phyloP scores from a whole-genome alignment of 1,284 basidiomycete species.

The Salmacisia buchloeana region DNA sequence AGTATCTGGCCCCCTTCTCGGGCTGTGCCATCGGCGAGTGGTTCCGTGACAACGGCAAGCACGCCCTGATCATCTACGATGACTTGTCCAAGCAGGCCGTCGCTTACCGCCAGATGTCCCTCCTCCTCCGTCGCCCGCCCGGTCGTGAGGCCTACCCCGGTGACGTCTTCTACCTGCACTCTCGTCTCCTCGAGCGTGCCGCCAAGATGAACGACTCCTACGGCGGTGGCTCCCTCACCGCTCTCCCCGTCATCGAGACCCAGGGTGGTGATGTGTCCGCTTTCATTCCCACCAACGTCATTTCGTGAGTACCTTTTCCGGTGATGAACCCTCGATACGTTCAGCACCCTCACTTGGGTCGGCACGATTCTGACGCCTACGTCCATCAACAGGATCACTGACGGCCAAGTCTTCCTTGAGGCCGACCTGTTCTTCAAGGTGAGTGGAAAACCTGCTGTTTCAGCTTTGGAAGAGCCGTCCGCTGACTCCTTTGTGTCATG shows the following conservation, averaged over 20 bases:
- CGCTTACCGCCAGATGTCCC: slow-evolving; percentile 99
- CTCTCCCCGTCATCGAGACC: slow-evolving; percentile 98
- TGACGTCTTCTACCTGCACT: slow-evolving; percentile 99
- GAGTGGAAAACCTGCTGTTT: too few relatives aligned
- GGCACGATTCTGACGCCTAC: too few relatives aligned
- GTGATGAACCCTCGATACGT: too few relatives aligned
- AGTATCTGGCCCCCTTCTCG: slow-evolving; percentile 99
- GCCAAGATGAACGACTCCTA: slow-evolving; percentile 99
- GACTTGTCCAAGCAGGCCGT: slow-evolving; percentile 99
- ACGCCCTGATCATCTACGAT: slow-evolving; percentile 95
- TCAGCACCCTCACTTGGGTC: too few relatives aligned
- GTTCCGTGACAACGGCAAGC: slow-evolving; percentile 99
- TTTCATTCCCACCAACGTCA: slow-evolving; percentile 56
- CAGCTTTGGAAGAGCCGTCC: background rate
- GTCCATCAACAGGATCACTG: slow-evolving; percentile 35
- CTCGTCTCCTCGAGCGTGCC: slow-evolving; percentile 97
- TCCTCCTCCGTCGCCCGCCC: slow-evolving; percentile 97
- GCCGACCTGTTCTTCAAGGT: slow-evolving; percentile 78
- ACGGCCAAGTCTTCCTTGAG: slow-evolving; percentile 50
- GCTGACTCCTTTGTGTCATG: background rate
- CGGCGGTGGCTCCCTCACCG: slow-evolving; percentile 95
- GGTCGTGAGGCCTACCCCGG: slow-evolving; percentile 99
- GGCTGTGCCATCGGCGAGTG: slow-evolving; percentile 99
- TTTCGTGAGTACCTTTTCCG: slow-evolving; percentile 21
- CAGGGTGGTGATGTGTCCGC: slow-evolving; percentile 99